Evolutionary conservation across 1,284 basidiomycete species (phyloP).

Genomic region (Tylopilus orsonianus): DNA sequence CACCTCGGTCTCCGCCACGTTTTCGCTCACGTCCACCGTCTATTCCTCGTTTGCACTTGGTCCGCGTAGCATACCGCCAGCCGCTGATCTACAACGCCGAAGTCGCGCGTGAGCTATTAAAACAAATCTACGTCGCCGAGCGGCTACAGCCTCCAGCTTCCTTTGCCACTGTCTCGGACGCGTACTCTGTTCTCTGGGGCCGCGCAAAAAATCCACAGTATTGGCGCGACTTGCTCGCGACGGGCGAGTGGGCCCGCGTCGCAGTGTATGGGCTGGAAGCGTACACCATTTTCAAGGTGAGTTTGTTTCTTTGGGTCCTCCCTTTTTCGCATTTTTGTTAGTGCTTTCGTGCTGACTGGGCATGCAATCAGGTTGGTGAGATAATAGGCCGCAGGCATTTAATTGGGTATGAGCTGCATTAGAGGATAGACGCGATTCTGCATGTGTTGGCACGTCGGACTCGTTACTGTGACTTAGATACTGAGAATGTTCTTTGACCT

Average conservation of each 20-base stretch:
- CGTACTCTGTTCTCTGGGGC: constrained; percentile 75
- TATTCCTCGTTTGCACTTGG: background rate
- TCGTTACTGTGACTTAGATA: constrained; percentile 14
- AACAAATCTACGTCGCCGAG: constrained; percentile 91
- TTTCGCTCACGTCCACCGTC: background rate
- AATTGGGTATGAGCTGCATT: constrained; percentile 80
- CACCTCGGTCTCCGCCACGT: no score
- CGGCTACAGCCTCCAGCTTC: constrained; percentile 81
- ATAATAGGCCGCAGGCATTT: constrained; percentile 84
- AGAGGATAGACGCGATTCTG: constrained; percentile 34
- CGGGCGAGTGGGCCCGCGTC: constrained; percentile 78
- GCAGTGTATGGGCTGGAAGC: constrained; percentile 88
- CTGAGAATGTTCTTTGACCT: constrained; percentile 6
- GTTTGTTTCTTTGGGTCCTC: constrained; percentile 14
- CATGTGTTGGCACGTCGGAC: background rate
- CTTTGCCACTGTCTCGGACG: constrained; percentile 59
- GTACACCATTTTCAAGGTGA: constrained; percentile 82
- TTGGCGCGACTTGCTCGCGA: constrained; percentile 68
- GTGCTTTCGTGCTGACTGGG: constrained; percentile 7
- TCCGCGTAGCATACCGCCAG: constrained; percentile 72
- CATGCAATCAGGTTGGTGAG: constrained; percentile 71
- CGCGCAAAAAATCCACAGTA: constrained; percentile 66
- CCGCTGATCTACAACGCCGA: constrained; percentile 84
- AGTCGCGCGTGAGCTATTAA: constrained; percentile 81
- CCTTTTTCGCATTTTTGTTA: constrained; percentile 13